Evolutionary conservation across 2,329 filamentous ascomycete species (phyloP).

Genomic region (Curvularia sp.): DNA sequence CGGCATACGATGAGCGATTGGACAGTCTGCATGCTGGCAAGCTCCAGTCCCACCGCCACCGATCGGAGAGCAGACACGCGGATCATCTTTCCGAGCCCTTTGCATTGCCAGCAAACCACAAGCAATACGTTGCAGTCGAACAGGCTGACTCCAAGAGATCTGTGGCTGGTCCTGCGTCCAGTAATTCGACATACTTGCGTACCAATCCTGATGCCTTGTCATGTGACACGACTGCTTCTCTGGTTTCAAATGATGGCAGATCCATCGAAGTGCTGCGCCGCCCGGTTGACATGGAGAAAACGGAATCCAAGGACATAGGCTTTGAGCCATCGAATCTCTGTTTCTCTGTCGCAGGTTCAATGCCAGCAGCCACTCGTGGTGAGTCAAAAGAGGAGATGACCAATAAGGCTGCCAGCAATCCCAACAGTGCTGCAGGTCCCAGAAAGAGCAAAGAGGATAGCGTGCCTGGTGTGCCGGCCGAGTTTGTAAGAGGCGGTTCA

Average conservation of each 20-base stretch:
- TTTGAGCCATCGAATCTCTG: constrained; percentile 15
- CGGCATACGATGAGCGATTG: not conserved
- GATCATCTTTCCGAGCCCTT: constrained; percentile 28
- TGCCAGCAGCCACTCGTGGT: constrained; percentile 35
- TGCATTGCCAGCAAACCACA: constrained; percentile 31
- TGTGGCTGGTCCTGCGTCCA: constrained; percentile 39
- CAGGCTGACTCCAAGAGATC: constrained; percentile 32
- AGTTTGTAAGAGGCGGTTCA: constrained; percentile 40
- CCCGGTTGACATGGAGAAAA: constrained; percentile 23
- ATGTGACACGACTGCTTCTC: constrained; percentile 54
- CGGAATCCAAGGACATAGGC: constrained; percentile 40
- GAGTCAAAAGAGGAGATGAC: constrained; percentile 15
- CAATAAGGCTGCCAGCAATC: constrained; percentile 8
- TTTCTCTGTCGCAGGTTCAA: constrained; percentile 40
- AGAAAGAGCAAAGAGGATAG: constrained; percentile 38
- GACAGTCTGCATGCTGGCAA: constrained; percentile 22
- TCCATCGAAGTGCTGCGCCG: constrained; percentile 44
- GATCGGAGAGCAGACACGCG: constrained; percentile 5
- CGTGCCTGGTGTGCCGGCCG: constrained; percentile 43
- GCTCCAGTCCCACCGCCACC: constrained; percentile 24
- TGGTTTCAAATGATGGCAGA: constrained; percentile 51
- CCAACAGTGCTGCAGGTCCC: constrained; percentile 15
- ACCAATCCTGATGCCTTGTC: constrained; percentile 52
- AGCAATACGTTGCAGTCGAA: constrained; percentile 31
- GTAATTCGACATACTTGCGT: constrained; percentile 41